Base-by-base conservation (phyloP, 176 grass and related monocot genomes). In the Elaeis guineensis region DNA sequence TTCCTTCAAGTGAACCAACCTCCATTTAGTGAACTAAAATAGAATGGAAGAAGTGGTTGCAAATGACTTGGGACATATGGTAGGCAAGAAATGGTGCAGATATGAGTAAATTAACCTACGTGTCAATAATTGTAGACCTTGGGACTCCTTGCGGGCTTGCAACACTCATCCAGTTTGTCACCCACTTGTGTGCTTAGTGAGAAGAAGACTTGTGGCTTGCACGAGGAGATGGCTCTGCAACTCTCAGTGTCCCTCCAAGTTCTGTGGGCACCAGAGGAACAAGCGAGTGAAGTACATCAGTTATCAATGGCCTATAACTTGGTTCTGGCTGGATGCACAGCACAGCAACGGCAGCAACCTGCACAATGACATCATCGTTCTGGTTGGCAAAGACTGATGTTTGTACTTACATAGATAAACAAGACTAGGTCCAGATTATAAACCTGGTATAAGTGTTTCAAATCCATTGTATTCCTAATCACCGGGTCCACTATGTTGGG, bases 401-500 rank as follows among this genome's bases (percentile, higher is more conserved):
- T 59, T 28, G 57, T 75, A 5, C 29, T 21, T 18, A 17, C 57
- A 14, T 53, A 39, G 56, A 62, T 19, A 19, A 17, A 65, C 61
- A 58, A 50, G 16, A 73, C 21, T 70, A 60, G 30, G 32, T 62
- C 30, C 9, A 50, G 22, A 67, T 58, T 51, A 69, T 29, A 44
- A 77, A 98, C 93, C 75, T 98, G 93, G 67, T 92, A 98, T 60
- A 98, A 72, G 66, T 98, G 93, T 67, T 98, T 98, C 28, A 67
- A 79, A 55, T 98, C 88, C 93, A 98, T 98, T 51, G 71, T 83
- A 57, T 98, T 79, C 77, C 67, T 83, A 79, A 92, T 92, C 62
- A 92, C 93, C 62, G 93, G 81, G 63, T 98, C 93, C 57, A 98
- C 69, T 67, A 98, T 98, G 64, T 62, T 92, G 59, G 93, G 93